Base-by-base conservation (phyloP, 2,329 filamentous ascomycete species). In the Cercospora canescens region DNA sequence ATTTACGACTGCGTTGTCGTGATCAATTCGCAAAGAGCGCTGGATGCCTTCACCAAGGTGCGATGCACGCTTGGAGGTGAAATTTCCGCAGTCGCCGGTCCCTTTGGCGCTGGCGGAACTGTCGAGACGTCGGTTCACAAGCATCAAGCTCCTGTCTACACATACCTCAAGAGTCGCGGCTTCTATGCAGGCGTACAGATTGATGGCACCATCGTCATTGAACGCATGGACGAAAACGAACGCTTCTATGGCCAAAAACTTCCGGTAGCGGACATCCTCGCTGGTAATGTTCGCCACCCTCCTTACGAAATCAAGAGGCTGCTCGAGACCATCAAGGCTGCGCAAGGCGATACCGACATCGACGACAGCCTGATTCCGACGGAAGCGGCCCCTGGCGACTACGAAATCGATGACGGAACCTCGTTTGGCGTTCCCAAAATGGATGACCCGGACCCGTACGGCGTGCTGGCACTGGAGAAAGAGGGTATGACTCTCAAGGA, bases 1-100 rank as follows among this genome's bases (percentile, higher is more conserved):
- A 93, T 97, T 34, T 98, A 97, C 82, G 94, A 98, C 78, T 97
- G 94, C 75, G 91, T 98, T 14, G 86, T 97, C 8, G 91, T 97
- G 37, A 94, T 97, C 76, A 97, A 96, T 81, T 93, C 91, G 52
- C 88, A 91, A 54, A 86, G 92, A 64, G 93, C 93, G 6, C 82
- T 98, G 55, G 91, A 97, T 71, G 88, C 91, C 0, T 96, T 97
- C 76, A 93, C 91, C 37, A 89, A 89, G 65, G 82, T 94, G 3
- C 87, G 90, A 61, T 88, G 93, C 63, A 95, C 91, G 0, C 82
- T 98, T 2, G 94, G 94, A 6, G 89, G 91, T 54, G 93, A 97
- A 76, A 86, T 96, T 60, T 89, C 87, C 68, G 87, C 93, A 28
- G 87, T 89, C 6, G 88, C 89, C 7, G 94, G 94, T 1, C 94